Evolutionary conservation across 164 flowering plant genomes (phyloP).

Genomic region (Santalum album): DNA sequence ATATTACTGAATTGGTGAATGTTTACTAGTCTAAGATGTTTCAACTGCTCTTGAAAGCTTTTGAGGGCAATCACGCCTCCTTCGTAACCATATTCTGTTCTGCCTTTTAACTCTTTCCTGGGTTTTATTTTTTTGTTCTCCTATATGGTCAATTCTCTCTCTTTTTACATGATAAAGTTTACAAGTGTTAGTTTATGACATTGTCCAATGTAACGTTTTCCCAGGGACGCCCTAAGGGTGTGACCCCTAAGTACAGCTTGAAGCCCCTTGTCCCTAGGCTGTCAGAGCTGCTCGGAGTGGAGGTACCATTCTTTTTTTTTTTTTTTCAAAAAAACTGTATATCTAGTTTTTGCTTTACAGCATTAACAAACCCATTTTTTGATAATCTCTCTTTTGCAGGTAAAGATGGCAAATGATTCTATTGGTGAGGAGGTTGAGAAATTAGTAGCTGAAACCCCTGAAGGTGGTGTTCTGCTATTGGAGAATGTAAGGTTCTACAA

Average conservation of each 20-base stretch:
- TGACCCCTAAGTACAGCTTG: slow-evolving; percentile 78
- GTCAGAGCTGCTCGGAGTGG: slow-evolving; percentile 67
- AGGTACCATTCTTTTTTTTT: slow-evolving; percentile 44
- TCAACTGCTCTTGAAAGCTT: no score
- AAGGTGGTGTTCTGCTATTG: slow-evolving; percentile 77
- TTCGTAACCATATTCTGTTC: no score
- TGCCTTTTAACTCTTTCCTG: no score
- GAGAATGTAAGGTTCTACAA: slow-evolving; percentile 82
- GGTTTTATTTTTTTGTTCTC: no score
- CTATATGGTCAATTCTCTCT: no score
- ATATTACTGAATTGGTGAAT: no score
- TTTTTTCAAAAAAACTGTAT: no score
- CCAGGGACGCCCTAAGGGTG: slow-evolving; percentile 85
- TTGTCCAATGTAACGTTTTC: slow-evolving; percentile 7
- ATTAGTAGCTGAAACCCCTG: slow-evolving; percentile 53
- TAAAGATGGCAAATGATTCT: slow-evolving; percentile 73
- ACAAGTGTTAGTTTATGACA: no score
- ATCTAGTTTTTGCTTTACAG: no score
- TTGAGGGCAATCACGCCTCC: no score
- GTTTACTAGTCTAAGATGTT: no score
- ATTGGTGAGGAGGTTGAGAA: slow-evolving; percentile 72
- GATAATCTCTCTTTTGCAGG: slow-evolving; percentile 34
- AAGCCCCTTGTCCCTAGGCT: slow-evolving; percentile 80
- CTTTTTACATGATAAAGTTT: no score
- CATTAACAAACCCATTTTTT: not conserved